phyloP scores from a whole-genome alignment of 345 rosid genomes.

The Euphorbia tirucalli region DNA sequence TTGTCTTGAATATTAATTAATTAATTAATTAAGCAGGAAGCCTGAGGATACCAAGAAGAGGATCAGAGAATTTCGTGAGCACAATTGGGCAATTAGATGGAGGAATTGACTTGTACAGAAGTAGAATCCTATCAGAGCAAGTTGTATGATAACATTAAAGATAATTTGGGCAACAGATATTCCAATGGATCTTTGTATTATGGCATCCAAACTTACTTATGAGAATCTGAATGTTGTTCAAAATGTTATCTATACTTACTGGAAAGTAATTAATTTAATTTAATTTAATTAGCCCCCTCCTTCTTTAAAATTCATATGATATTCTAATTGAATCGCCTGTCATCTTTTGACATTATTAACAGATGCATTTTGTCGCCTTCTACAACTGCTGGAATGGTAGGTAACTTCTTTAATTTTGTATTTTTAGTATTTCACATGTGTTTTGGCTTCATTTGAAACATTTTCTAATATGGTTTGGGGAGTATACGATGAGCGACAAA shows the following conservation, averaged over 20 bases:
- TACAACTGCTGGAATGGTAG: conserved; percentile 91
- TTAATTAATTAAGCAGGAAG: too few relatives aligned
- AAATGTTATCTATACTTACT: conserved; percentile 48
- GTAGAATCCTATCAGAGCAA: conserved; percentile 21
- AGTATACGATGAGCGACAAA: too few relatives aligned
- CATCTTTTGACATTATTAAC: conserved; percentile 17
- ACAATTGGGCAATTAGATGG: conserved; percentile 69
- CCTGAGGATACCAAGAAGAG: conserved; percentile 57
- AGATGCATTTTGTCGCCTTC: conserved; percentile 85
- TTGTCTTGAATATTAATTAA: too few relatives aligned
- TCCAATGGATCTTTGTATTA: conserved; percentile 73
- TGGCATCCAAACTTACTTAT: conserved; percentile 76
- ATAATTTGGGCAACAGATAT: conserved; percentile 42
- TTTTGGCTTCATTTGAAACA: too few relatives aligned
- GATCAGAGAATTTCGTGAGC: conserved; percentile 51
- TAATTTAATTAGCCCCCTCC: too few relatives aligned
- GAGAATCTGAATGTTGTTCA: conserved; percentile 70
- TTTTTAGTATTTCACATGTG: neutral
- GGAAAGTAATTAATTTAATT: conserved; percentile 55
- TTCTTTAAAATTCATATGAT: too few relatives aligned
- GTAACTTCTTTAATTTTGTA: conserved; percentile 1
- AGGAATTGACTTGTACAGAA: conserved; percentile 45
- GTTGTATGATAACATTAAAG: conserved; percentile 2
- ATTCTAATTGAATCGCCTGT: too few relatives aligned
- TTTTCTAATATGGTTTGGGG: neutral